Base-by-base conservation (phyloP, 2,329 filamentous ascomycete species). In the Ophiocordyceps sinensis region DNA sequence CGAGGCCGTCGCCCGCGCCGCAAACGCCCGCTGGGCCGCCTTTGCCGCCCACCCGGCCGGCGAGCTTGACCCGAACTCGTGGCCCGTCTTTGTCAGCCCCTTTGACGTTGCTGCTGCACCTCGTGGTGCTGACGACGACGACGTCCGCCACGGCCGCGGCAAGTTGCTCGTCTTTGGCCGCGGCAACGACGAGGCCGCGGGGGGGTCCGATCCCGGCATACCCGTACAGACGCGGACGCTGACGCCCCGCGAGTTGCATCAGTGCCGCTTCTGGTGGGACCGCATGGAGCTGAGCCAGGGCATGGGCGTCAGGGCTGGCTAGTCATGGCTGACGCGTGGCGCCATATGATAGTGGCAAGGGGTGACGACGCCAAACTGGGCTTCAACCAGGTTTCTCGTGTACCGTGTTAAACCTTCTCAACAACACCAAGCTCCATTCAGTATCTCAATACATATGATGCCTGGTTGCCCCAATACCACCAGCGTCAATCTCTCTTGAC, bases 181-280 rank as follows among this genome's bases (percentile, higher is more conserved):
- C 32, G 75, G 72, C 3, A 80, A 80, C 48, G 65, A 77, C 47
- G 75, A 80, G 58, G 55, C 59, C 5, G 58, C 63, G 46, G 51
- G 61, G 45, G 49, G 66, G 45, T 39, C 41, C 29, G 53, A 52
- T 19, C 50, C 43, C 11, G 76, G 72, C 2, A 52, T 59, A 3
- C 59, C 68, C 1, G 70, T 66, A 0, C 52, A 64, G 41, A 56
- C 68, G 41, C 55, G 62, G 46, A 57, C 39, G 42, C 53, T 66
- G 58, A 71, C 62, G 19, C 55, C 52, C 4, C 60, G 61, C 44
- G 69, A 73, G 44, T 57, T 57, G 41, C 55, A 63, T 39, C 67
- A 73, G 50, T 77, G 71, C 49, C 54, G 59, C 12, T 82, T 76
- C 53, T 82, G 78, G 78, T 79, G 73, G 71, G 62, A 63, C 12